Percentiles rank a stretch among this genome's conserved stretches.
phyloP scores from a whole-genome alignment of 768 basidiomycete species.

The Ramaria rubella region DNA sequence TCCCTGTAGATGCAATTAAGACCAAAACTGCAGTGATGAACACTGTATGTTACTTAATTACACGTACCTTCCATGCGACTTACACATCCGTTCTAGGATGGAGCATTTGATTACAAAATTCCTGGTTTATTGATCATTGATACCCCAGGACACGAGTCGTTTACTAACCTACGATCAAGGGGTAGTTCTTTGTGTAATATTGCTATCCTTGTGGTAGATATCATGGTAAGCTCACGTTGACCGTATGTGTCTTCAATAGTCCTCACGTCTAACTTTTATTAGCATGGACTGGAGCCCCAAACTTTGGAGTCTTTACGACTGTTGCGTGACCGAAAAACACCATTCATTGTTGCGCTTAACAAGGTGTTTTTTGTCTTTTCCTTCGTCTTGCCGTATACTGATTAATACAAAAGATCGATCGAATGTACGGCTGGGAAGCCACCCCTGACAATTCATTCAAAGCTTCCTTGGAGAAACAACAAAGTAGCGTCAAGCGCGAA shows the following conservation, averaged over 20 bases:
- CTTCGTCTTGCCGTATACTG: background rate
- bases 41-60: conserved; percentile 39
- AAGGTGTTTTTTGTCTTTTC: conserved; percentile 46
- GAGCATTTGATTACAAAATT: conserved; percentile 86
- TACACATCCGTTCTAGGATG: conserved; percentile 44
- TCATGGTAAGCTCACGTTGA: too few relatives aligned
- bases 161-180: conserved; percentile 91
- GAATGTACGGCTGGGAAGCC: conserved; percentile 91
- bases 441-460: conserved; percentile 90
- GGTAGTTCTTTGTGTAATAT: conserved; percentile 98
- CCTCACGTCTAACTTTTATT: conserved; percentile 5
- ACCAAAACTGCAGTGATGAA: conserved; percentile 93
- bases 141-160: conserved; percentile 98
- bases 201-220: conserved; percentile 97
- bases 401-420: conserved; percentile 68
- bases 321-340: conserved; percentile 88
- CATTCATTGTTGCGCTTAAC: conserved; percentile 98
- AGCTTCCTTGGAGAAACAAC: conserved; percentile 82
- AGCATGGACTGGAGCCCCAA: conserved; percentile 98
- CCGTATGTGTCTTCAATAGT: conserved; percentile 15
- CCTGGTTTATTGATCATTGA: conserved; percentile 95
- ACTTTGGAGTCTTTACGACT: conserved; percentile 93
- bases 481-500: conserved; percentile 73
- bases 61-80: background rate
- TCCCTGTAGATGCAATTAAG: conserved; percentile 92